phyloP scores from a whole-genome alignment of 2,329 filamentous ascomycete species.

The Talaromyces sp. region DNA sequence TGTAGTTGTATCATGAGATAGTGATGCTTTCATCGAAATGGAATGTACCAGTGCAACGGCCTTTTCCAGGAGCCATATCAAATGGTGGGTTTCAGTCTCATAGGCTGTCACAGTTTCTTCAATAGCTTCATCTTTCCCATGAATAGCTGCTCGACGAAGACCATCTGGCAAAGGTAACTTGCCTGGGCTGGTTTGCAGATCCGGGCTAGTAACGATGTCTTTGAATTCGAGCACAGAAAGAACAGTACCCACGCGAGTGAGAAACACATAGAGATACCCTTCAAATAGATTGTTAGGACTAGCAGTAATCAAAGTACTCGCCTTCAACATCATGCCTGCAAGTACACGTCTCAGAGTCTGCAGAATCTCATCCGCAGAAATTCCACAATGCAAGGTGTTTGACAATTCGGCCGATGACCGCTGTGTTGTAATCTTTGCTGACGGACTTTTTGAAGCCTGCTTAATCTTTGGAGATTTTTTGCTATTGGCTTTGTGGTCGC shows the following conservation, averaged over 20 bases:
- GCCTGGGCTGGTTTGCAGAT: slow-evolving; percentile 25
- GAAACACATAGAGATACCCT: slow-evolving; percentile 40
- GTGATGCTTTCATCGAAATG: slow-evolving; percentile 15
- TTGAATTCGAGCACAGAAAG: slow-evolving; percentile 43
- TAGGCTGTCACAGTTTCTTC: slow-evolving; percentile 28
- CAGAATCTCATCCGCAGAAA: slow-evolving; percentile 23
- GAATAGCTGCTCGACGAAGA: slow-evolving; percentile 23
- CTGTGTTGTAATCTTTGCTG: background rate
- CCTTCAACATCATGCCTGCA: slow-evolving; percentile 31
- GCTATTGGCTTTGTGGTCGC: slow-evolving; percentile 23
- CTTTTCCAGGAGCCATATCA: slow-evolving; percentile 38
- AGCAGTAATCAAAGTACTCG: slow-evolving; percentile 28
- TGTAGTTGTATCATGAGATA: slow-evolving; percentile 16
- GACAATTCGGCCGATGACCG: background rate
- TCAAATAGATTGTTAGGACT: slow-evolving; percentile 40
- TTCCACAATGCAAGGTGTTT: background rate
- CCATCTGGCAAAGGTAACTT: slow-evolving; percentile 35
- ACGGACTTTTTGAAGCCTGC: slow-evolving; percentile 9
- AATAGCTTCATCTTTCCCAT: slow-evolving; percentile 24
- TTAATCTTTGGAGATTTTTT: background rate
- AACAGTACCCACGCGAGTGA: slow-evolving; percentile 42
- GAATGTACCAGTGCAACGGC: slow-evolving; percentile 28
- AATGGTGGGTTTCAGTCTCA: slow-evolving; percentile 36
- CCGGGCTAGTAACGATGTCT: slow-evolving; percentile 31
- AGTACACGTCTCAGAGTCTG: slow-evolving; percentile 29